Base-by-base conservation (phyloP, 352 stramenopile species). In the Globisporangium nunn region DNA sequence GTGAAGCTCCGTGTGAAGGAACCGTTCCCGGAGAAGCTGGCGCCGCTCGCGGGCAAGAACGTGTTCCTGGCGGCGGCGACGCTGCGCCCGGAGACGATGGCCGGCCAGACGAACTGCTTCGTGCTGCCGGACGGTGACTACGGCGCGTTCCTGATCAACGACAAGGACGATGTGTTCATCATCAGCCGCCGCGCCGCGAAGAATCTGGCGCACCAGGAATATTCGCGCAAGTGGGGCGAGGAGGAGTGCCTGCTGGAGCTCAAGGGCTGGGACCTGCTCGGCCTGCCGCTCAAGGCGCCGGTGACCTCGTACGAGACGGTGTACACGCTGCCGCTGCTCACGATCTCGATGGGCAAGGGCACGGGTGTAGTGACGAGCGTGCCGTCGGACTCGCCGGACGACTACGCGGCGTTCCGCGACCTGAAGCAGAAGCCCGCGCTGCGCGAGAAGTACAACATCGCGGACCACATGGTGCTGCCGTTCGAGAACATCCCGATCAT, bases 71-170 rank as follows among this genome's bases (percentile, higher is more conserved):
- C 97, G 4, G 96, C 98, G 1, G 98, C 98, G 5, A 99, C 98
- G 37, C 84, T 99, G 37, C 92, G 98, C 59, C 96, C 98, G 0
- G 98, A 99, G 79, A 99, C 98, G 48, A 99, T 99, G 93, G 98
- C 99, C 71, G 98, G 98, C 51, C 98, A 99, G 85, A 99, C 98
- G 12, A 99, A 99, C 84, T 99, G 97, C 85, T 99, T 99, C 66
- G 96, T 99, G 61, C 84, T 99, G 44, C 98, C 98, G 8, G 91
- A 97, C 23, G 97, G 97, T 57, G 93, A 99, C 73, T 99, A 99
- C 76, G 97, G 97, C 57, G 96, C 96, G 5, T 99, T 97, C 81
- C 74, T 98, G 54, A 93, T 98, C 57, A 93, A 96, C 66, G 81
- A 98, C 64, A 74, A 89, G 56, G 73, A 85, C 23, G 95, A 98